These are phyloP conservation scores for Lactuca sativa DNA, from an alignment of 129 eudicot species.

Conservation along the genomic window DNA sequence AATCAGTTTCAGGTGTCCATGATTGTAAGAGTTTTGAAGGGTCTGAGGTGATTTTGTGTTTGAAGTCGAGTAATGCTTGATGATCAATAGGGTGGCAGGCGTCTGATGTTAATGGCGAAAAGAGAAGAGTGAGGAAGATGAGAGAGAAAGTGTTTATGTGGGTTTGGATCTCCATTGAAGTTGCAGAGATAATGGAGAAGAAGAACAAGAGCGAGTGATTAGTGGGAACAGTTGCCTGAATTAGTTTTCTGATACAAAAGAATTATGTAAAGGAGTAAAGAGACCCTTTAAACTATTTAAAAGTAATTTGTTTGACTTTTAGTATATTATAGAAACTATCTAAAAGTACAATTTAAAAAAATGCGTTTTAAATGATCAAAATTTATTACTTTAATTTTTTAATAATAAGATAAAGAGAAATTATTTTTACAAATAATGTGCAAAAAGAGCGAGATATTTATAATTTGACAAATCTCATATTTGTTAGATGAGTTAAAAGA, in stretches of 20 bases:
- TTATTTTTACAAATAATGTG: too few species aligned
- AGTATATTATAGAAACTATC: not conserved
- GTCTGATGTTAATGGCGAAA: constrained; percentile 25
- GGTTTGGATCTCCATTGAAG: constrained; percentile 27
- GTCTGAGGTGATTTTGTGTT: constrained; percentile 58
- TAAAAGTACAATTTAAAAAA: too few species aligned
- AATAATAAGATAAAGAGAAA: too few species aligned
- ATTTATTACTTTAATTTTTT: too few species aligned
- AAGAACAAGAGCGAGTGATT: constrained; percentile 2
- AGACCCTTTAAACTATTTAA: constrained; percentile 5
- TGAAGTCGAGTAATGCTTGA: constrained; percentile 61
- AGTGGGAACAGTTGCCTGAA: constrained; percentile 8
- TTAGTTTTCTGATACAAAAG: not conserved
- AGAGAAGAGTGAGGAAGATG: constrained; percentile 29
- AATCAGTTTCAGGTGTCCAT: constrained; percentile 63
- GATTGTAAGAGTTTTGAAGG: constrained; percentile 59
- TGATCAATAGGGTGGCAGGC: constrained; percentile 63
- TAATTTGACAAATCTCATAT: too few species aligned
- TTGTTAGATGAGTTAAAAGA: too few species aligned
- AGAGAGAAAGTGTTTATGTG: constrained; percentile 26
- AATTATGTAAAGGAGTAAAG: not conserved
- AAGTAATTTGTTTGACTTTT: not conserved
- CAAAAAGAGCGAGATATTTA: too few species aligned
- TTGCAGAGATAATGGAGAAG: constrained; percentile 24
- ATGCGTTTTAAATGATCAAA: too few species aligned